These are phyloP conservation scores for Chrysoporthe austroafricana DNA, from an alignment of 2,329 filamentous ascomycete species.

Conservation along the genomic window DNA sequence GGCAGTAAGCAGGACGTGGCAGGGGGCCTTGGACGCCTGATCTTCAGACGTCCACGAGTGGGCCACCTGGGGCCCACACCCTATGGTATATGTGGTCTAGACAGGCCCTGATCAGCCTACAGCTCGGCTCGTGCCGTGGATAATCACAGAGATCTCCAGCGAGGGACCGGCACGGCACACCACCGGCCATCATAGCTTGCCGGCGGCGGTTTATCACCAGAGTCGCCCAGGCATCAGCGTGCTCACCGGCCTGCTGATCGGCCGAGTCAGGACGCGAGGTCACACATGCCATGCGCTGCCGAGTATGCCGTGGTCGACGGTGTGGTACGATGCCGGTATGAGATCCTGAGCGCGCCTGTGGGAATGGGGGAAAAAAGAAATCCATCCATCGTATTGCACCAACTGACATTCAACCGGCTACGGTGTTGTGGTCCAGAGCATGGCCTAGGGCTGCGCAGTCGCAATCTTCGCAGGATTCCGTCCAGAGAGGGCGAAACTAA, in stretches of 20 bases:
- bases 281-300: not conserved
- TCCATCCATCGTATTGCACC: not conserved
- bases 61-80: not conserved
- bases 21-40: slow-evolving; percentile 2
- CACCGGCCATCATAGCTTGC: not conserved
- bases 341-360: not conserved
- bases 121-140: slow-evolving; percentile 3
- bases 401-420: not conserved
- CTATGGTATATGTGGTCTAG: not conserved
- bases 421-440: too few species aligned
- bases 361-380: not conserved
- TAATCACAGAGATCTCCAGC: not conserved
- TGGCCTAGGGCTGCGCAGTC: not conserved
- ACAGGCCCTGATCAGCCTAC: not conserved
- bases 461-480: not conserved
- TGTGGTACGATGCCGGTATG: not conserved
- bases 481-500: not conserved
- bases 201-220: not conserved
- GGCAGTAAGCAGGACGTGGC: not conserved
- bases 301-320: not conserved
- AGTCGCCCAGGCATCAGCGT: not conserved
- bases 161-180: not conserved
- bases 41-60: not conserved
- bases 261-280: not conserved
- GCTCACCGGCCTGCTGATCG: slow-evolving; percentile 1